Base-by-base conservation (phyloP, 208 protist species). In the Willaertia magna region DNA sequence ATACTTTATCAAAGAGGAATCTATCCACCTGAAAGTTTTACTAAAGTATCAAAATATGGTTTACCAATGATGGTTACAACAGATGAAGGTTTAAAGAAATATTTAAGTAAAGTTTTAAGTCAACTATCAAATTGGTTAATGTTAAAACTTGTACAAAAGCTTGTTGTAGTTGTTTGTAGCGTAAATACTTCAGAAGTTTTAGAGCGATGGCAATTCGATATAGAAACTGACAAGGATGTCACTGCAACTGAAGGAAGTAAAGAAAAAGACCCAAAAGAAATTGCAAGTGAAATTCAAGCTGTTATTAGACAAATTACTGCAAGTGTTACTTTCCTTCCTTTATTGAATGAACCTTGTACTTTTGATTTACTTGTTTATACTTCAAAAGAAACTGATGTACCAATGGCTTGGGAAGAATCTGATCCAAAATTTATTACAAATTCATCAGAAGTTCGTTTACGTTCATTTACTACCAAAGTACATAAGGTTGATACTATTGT, bases 1-100 rank as follows among this genome's bases (percentile, higher is more conserved):
- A 95, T 97, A 87, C 91, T 99, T 78, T 98, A 97, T 89, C 96
- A 98, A 89, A 95, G 98, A 30, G 97, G 96, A 22, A 94, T 99
- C 78, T 99, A 99, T 92, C 97, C 97, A 30, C 90, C 95, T 2
- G 96, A 98, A n/a, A 88, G 87, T 51, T 99, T 99, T 87, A 87
- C 92, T 22, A 86, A 90, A 52, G 92, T 97, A 52, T 93, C 89
- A 40, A 97, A 98, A 90, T 99, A 99, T 89, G 96, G 96, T 14
- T 86, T 99, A 61, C 84, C 91, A 16, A 92, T 99, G 52, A 90
- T 98, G 74, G 93, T 99, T 30, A 98, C 96, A 0, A 97, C 85
- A 42, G 96, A 99, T 87, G 87, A 91, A 26, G 92, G 88, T n/a
- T 91, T 99, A 47, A 95, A 96, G 75, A 87, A 92, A 39, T 99